Conservation (phyloP, 176 grass and related monocot species). For the Paspalum notatum region DNA sequence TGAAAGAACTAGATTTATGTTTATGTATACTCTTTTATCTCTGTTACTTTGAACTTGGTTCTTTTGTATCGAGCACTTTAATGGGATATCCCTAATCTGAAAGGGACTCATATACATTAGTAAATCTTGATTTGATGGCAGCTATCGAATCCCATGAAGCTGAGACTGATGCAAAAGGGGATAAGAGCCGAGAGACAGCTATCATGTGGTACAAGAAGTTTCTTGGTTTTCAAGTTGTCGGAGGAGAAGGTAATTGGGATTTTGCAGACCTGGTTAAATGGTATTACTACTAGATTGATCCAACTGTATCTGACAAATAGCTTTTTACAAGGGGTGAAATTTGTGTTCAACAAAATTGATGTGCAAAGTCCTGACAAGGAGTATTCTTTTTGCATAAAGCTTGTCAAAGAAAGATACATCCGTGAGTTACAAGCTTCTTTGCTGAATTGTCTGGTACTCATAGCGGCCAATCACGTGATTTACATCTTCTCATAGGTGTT, state of each 20-base stretch:
- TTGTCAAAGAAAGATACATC: slow-evolving; percentile 68
- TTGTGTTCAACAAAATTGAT: slow-evolving; percentile 86
- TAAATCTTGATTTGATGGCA: slow-evolving; percentile 39
- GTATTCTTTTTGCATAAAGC: slow-evolving; percentile 71
- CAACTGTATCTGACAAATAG: slow-evolving; percentile 26
- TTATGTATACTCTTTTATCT: neutral
- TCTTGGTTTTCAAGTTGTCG: slow-evolving; percentile 78
- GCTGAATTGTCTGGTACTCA: neutral
- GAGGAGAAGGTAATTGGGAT: slow-evolving; percentile 70
- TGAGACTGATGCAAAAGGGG: slow-evolving; percentile 36
- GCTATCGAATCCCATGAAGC: slow-evolving; percentile 65
- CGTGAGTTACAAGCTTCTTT: slow-evolving; percentile 56
- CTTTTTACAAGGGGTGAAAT: slow-evolving; percentile 64
- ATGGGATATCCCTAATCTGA: neutral
- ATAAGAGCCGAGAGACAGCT: slow-evolving; percentile 59
- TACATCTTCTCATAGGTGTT: slow-evolving; percentile 3
- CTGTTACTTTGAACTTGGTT: neutral
- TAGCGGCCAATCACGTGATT: slow-evolving; percentile 10
- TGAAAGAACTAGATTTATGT: neutral
- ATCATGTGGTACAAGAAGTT: slow-evolving; percentile 77
- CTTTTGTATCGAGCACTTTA: neutral
- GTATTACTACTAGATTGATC: neutral
- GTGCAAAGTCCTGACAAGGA: slow-evolving; percentile 58
- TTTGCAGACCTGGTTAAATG: neutral
- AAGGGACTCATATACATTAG: slow-evolving; percentile 29